Percentiles rank a stretch among this genome's conserved stretches.
phyloP scores from a whole-genome alignment of 495 filamentous ascomycete species.

The Neurospora sp. region DNA sequence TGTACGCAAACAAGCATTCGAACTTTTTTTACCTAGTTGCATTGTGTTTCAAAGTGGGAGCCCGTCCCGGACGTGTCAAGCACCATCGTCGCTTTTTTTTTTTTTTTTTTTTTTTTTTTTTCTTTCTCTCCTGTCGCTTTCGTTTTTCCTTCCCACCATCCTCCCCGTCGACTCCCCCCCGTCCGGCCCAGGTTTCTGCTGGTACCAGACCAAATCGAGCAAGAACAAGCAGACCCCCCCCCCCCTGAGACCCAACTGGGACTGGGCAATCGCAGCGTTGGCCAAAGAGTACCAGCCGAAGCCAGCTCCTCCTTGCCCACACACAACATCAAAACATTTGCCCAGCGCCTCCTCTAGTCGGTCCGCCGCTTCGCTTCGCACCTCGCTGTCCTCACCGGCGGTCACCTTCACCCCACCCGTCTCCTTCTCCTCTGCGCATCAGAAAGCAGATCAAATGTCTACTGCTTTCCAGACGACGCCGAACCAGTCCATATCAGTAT shows the following conservation, averaged over 20 bases:
- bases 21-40: not conserved
- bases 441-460: conserved; percentile 36
- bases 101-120: not conserved
- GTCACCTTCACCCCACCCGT: not conserved
- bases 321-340: conserved; percentile 7
- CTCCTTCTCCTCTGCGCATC: conserved; percentile 11
- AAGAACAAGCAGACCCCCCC: conserved; percentile 3
- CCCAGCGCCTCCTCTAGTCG: not conserved
- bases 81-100: not conserved
- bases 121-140: not conserved
- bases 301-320: not conserved
- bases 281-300: not conserved
- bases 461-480: conserved; percentile 46
- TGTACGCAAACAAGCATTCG: not conserved
- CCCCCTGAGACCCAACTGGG: not conserved
- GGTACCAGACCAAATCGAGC: not conserved
- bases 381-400: not conserved
- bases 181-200: conserved; percentile 5
- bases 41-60: not conserved
- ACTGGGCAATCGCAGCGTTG: not conserved
- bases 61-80: not conserved
- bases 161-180: conserved; percentile 3
- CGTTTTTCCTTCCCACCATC: not conserved
- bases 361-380: not conserved
- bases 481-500: conserved; percentile 38